phyloP scores from a whole-genome alignment of 2,329 filamentous ascomycete genomes.

The Pseudocercospora vitis region DNA sequence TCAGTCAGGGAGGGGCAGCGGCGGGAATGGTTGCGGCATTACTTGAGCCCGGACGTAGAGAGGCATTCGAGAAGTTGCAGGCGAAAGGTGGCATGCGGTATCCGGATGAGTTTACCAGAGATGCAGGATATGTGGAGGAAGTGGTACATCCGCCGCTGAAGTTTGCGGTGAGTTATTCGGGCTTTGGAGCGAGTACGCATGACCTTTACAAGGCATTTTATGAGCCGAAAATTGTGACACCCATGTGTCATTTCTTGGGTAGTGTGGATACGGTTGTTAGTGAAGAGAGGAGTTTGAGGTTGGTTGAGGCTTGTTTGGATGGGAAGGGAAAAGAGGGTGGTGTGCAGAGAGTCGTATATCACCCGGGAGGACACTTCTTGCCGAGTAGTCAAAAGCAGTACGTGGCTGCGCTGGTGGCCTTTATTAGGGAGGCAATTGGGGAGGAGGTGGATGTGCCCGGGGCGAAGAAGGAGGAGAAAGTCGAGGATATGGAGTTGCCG shows the following conservation, averaged over 20 bases:
- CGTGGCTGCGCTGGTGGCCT: constrained; percentile 71
- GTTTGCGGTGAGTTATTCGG: constrained; percentile 75
- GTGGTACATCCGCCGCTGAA: constrained; percentile 57
- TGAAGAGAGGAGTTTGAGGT: constrained; percentile 65
- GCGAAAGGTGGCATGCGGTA: constrained; percentile 51
- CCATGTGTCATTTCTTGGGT: constrained; percentile 78
- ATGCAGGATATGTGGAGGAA: constrained; percentile 37
- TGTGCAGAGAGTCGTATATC: constrained; percentile 58
- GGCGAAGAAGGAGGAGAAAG: constrained; percentile 54
- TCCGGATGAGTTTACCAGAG: constrained; percentile 50
- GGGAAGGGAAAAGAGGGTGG: constrained; percentile 44
- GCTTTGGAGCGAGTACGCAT: constrained; percentile 66
- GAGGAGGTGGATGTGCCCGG: constrained; percentile 32
- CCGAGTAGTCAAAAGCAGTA: constrained; percentile 76
- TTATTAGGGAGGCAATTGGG: constrained; percentile 60
- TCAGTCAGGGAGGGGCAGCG: constrained; percentile 75
- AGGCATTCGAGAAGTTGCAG: constrained; percentile 50
- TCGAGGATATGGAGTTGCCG: constrained; percentile 68
- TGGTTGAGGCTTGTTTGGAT: constrained; percentile 65
- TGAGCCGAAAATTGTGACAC: constrained; percentile 72
- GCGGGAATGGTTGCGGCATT: constrained; percentile 71
- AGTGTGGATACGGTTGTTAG: constrained; percentile 85
- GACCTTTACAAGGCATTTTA: constrained; percentile 67
- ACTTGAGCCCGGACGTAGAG: constrained; percentile 58
- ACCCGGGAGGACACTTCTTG: constrained; percentile 89